Evolutionary conservation across 352 stramenopile species (phyloP), one percentile per base, ranked within the genome.

Genomic region (Globisporangium solare): DNA sequence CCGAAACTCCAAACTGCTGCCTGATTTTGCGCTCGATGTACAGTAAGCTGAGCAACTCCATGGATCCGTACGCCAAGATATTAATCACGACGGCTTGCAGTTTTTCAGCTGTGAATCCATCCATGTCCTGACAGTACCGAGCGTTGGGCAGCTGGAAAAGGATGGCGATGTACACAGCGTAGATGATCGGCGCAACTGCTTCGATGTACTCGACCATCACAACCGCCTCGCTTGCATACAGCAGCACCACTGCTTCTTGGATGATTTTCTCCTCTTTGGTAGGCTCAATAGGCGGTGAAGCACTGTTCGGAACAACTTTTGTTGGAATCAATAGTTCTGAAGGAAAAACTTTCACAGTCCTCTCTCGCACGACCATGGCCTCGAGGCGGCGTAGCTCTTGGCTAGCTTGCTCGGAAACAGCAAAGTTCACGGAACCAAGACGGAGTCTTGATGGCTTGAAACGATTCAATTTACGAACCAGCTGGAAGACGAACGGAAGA

Each of bases 121-220:
- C 13, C 43, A 61, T 49, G 18, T 47, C 43, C 17, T 20, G 27
- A 18, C 67, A 67, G 54, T 54, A 73, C 8, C 40, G 37, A 2
- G 45, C 59, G 27, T 67, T 71, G 2, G 55, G 55, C 18, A 69
- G 32, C 3, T 45, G 40, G 1, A 40, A 45, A 5, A 74, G 45
- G 1, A 63, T 35, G 1, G 51, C 32, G 13, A 66, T 58, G 42
- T 68, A 71, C 10, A 66, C 45, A 6, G 35, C 60, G 32, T 69
- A 71, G 27, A 71, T 48, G 22, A 60, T 45, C 24, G 66, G 63
- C 13, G 68, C 62, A 11, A 71, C 54, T 14, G 42, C 63, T 37
- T 74, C 64, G 18, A 71, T 54, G 46, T 71, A 71, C 47, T 68
- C 66, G n/a, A 74, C 45, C 4, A 68, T 51, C 4, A 60, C 45